Conservation (phyloP, 1,284 basidiomycete genomes). For the Hymenochaete sp. region DNA sequence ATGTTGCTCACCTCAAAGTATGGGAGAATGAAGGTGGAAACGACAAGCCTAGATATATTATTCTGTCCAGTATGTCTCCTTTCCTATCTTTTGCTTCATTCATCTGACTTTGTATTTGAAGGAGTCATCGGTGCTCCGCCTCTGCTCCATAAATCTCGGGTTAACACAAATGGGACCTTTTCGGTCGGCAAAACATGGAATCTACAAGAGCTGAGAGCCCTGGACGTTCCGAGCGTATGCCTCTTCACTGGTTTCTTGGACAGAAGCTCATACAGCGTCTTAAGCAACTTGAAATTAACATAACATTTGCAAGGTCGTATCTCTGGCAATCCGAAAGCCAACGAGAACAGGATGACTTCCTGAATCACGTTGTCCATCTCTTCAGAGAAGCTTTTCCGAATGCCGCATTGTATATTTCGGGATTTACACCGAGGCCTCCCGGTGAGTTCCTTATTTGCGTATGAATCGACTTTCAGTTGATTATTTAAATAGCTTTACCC, state of each 20-base stretch:
- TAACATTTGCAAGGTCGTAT: slow-evolving; percentile 16
- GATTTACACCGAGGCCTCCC: slow-evolving; percentile 3
- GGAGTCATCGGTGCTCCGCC: slow-evolving; percentile 59
- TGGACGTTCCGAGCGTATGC: slow-evolving; percentile 72
- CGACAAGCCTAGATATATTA: slow-evolving; percentile 78
- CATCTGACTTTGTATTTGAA: slow-evolving; percentile 29
- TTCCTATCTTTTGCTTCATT: slow-evolving; percentile 2
- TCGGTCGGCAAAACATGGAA: slow-evolving; percentile 98
- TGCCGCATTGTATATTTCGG: slow-evolving; percentile 7
- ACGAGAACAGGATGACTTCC: slow-evolving; percentile 13
- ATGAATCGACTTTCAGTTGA: not conserved
- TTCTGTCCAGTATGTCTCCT: slow-evolving; percentile 71
- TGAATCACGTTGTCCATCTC: slow-evolving; percentile 7
- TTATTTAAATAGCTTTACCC: slow-evolving; percentile 5
- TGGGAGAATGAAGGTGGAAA: slow-evolving; percentile 58
- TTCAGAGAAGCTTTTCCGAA: slow-evolving; percentile 8
- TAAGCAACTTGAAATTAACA: slow-evolving; percentile 12
- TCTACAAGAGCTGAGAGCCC: slow-evolving; percentile 67
- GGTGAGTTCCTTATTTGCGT: slow-evolving; percentile 1
- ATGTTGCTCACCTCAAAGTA: slow-evolving; percentile 83
- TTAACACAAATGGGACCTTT: slow-evolving; percentile 91
- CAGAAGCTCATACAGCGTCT: not conserved
- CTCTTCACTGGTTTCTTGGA: not conserved
- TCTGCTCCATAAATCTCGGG: slow-evolving; percentile 91
- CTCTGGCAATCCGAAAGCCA: slow-evolving; percentile 15